Percentiles rank a stretch among this genome's conserved stretches.
phyloP scores from a whole-genome alignment of 1,284 basidiomycete genomes.

The Heterobasidion occidentale region DNA sequence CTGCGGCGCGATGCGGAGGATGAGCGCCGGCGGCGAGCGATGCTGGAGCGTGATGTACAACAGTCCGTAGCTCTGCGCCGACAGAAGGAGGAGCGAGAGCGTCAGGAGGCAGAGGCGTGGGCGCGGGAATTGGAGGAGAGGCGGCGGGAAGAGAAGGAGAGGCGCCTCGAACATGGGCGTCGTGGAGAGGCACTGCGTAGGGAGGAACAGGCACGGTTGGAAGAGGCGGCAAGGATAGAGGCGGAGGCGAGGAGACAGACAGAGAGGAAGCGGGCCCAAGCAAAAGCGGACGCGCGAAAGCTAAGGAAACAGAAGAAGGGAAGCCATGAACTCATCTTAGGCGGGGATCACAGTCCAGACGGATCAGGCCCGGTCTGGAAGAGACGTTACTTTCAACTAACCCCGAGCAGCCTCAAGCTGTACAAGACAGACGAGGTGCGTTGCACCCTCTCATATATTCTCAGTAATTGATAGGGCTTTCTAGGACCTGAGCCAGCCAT shows the following conservation, averaged over 20 bases:
- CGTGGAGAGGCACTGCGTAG: neutral
- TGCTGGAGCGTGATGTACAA: slow-evolving; percentile 43
- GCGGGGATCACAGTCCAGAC: slow-evolving; percentile 64
- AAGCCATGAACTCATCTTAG: slow-evolving; percentile 28
- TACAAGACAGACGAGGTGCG: slow-evolving; percentile 52
- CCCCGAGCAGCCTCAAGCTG: slow-evolving; percentile 38
- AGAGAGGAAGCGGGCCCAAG: slow-evolving; percentile 27
- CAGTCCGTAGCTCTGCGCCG: slow-evolving; percentile 37
- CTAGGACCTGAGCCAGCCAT: slow-evolving; percentile 3
- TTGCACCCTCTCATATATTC: neutral
- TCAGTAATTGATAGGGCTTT: neutral
- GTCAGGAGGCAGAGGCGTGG: slow-evolving; percentile 42
- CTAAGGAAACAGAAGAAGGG: slow-evolving; percentile 31
- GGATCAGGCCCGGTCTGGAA: slow-evolving; percentile 52
- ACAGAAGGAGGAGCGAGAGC: slow-evolving; percentile 37
- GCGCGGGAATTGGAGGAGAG: slow-evolving; percentile 31
- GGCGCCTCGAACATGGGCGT: slow-evolving; percentile 33
- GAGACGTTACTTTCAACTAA: slow-evolving; percentile 56
- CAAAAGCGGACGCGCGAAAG: slow-evolving; percentile 32
- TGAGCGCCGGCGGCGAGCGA: slow-evolving; percentile 34
- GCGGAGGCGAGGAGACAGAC: slow-evolving; percentile 9
- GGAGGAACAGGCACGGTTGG: neutral
- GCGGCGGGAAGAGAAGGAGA: slow-evolving; percentile 25
- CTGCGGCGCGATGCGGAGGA: slow-evolving; percentile 40
- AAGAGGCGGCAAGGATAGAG: neutral